A percentile compares a stretch with the other conserved stretches of the same genome.
Evolutionary conservation across 768 basidiomycete species (phyloP).

Genomic region (Pulveroboletus ravenelii): DNA sequence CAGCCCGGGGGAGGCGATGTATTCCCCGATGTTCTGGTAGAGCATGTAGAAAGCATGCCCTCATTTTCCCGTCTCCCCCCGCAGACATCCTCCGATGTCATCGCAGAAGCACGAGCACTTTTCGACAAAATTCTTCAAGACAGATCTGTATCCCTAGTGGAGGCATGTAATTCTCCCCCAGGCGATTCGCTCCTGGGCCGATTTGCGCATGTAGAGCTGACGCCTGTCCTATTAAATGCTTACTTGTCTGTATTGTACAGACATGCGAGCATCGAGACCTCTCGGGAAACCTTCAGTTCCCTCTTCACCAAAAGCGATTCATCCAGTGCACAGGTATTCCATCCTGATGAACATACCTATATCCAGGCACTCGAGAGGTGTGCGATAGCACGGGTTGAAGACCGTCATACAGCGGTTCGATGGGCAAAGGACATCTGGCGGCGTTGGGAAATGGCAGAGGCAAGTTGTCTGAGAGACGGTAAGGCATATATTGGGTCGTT

Average conservation of each 20-base stretch:
- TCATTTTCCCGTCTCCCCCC: conserved; percentile 56
- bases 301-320: conserved; percentile 40
- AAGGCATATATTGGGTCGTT: conserved; percentile 17
- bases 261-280: conserved; percentile 48
- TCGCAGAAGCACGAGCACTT: conserved; percentile 63
- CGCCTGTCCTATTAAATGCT: conserved; percentile 66
- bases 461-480: conserved; percentile 27
- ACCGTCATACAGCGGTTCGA: conserved; percentile 42
- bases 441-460: conserved; percentile 54
- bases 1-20: background rate
- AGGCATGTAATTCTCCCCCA: background rate
- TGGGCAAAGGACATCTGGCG: conserved; percentile 65
- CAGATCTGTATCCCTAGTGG: conserved; percentile 6
- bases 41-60: conserved; percentile 4
- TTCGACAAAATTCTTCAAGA: conserved; percentile 58
- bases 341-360: conserved; percentile 51
- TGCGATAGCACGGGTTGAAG: conserved; percentile 36
- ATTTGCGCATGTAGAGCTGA: conserved; percentile 56
- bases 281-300: conserved; percentile 46
- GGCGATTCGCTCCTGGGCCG: conserved; percentile 25
- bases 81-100: conserved; percentile 65
- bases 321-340: conserved; percentile 22
- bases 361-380: conserved; percentile 69
- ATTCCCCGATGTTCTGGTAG: conserved; percentile 3
- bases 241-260: conserved; percentile 75